A percentile compares a stretch with the other conserved stretches of the same genome.
These are phyloP conservation scores for Hemerocallis citrina DNA, from an alignment of 106 monocot species.

Conservation along the genomic window DNA sequence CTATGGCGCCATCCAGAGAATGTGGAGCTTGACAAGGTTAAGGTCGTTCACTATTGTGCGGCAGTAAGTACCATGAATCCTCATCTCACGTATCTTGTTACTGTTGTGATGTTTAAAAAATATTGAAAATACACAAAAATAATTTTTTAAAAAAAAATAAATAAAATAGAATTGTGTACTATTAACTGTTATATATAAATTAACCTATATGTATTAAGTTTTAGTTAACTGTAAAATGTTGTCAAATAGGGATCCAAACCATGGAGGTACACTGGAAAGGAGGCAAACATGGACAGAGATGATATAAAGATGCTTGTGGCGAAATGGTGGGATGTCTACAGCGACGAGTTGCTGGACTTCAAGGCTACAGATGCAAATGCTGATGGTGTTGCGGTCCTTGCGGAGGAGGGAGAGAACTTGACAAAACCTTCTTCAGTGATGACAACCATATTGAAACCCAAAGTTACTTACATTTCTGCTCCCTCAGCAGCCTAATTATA, in stretches of 20 bases:
- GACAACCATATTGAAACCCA: conserved; percentile 12
- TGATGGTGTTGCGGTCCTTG: conserved; percentile 1
- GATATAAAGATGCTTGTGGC: conserved; percentile 62
- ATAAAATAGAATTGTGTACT: neutral
- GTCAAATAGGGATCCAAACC: conserved; percentile 64
- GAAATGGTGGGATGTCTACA: conserved; percentile 75
- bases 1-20: conserved; percentile 78
- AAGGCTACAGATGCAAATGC: conserved; percentile 2
- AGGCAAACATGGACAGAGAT: conserved; percentile 61
- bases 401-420: conserved; percentile 7
- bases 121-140: neutral
- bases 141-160: neutral
- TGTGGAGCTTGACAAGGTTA: conserved; percentile 50
- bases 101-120: neutral
- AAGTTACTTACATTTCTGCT: conserved; percentile 21
- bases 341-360: conserved; percentile 39
- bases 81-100: neutral
- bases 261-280: conserved; percentile 70
- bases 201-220: neutral
- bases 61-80: conserved; percentile 17
- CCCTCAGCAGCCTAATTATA: conserved; percentile 21
- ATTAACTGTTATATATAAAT: neutral
- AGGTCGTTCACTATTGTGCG: conserved; percentile 83
- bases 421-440: conserved; percentile 6
- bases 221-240: neutral